A percentile compares a stretch with the other conserved stretches of the same genome.
These are phyloP conservation scores for Hansenula sp. DNA, from an alignment of 1,139 yeast genomes.

Conservation along the genomic window DNA sequence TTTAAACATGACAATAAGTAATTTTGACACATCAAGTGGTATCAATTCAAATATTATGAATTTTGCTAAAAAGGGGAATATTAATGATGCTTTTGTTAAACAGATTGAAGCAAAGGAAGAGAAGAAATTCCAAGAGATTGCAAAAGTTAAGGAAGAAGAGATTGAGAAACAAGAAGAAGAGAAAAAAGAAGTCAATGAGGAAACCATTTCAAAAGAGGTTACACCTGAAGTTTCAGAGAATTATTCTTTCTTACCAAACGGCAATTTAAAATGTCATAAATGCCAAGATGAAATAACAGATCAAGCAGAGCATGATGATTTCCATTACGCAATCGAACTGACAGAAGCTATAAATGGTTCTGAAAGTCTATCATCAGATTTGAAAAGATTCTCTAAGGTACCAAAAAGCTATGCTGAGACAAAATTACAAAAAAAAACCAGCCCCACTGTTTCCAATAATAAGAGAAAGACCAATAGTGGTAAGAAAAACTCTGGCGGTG, in stretches of 20 bases:
- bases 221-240: neutral
- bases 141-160: neutral
- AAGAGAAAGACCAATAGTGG: neutral
- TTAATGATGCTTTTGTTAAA: conserved; percentile 6
- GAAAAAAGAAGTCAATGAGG: neutral
- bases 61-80: conserved; percentile 15
- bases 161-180: neutral
- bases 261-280: conserved; percentile 10
- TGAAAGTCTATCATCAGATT: conserved; percentile 9
- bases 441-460: too few species aligned
- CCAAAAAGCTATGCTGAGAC: conserved; percentile 6
- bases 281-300: conserved; percentile 19
- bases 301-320: conserved; percentile 29
- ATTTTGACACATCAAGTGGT: conserved; percentile 43
- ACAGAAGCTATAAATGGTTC: conserved; percentile 23
- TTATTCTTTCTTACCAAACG: neutral
- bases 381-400: conserved; percentile 6
- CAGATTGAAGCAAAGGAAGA: neutral
- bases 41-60: conserved; percentile 18
- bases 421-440: neutral
- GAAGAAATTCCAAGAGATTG: neutral
- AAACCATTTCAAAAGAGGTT: neutral
- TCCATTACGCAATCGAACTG: conserved; percentile 29
- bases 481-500: neutral
- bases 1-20: conserved; percentile 48